A percentile compares a stretch with the other conserved stretches of the same genome.
phyloP scores from a whole-genome alignment of 441 rosid species.

The Corymbia citriodora region DNA sequence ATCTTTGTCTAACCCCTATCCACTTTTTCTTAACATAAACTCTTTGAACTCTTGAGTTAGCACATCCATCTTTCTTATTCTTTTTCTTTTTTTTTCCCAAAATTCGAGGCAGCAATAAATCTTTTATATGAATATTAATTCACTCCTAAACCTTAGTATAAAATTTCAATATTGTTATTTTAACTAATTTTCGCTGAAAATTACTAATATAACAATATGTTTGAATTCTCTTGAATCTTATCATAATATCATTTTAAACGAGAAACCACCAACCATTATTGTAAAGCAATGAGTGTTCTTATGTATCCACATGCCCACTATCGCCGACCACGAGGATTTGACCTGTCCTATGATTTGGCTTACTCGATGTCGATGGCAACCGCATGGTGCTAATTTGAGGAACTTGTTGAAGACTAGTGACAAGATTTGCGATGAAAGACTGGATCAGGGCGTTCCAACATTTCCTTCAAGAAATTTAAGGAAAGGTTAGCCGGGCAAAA shows the following conservation, averaged over 20 bases:
- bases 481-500: neutral
- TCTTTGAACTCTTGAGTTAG: neutral
- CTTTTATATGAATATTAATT: too few species aligned
- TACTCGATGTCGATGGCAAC: neutral
- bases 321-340: fast-evolving
- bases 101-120: neutral
- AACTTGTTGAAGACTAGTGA: neutral
- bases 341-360: fast-evolving
- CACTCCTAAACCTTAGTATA: fast-evolving
- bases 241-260: neutral
- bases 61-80: neutral
- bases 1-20: neutral
- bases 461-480: neutral
- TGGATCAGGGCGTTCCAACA: neutral
- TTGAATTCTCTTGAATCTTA: fast-evolving
- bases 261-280: too few species aligned
- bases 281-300: neutral
- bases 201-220: fast-evolving
- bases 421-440: neutral
- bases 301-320: neutral
- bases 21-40: neutral
- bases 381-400: neutral
- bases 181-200: fast-evolving
- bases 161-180: too few species aligned
- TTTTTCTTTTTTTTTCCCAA: fast-evolving